Percentiles rank a stretch among this genome's conserved stretches.
phyloP scores from a whole-genome alignment of 1,284 basidiomycete genomes.

The Butyriboletus regius region DNA sequence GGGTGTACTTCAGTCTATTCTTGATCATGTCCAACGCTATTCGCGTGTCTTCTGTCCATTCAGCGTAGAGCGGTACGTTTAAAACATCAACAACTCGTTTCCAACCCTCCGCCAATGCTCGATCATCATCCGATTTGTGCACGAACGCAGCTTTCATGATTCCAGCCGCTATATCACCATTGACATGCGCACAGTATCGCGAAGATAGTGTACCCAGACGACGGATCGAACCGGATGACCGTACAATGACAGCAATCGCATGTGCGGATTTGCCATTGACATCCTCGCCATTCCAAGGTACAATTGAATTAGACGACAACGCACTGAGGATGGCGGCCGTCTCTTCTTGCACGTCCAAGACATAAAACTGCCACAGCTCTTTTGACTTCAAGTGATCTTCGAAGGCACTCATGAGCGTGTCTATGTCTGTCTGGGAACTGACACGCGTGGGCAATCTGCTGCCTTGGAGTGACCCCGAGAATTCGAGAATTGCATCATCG shows the following conservation, averaged over 20 bases:
- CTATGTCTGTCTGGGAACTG: constrained; percentile 60
- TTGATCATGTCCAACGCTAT: constrained; percentile 68
- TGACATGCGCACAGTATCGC: constrained; percentile 62
- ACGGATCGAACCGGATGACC: constrained; percentile 47
- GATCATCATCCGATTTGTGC: constrained; percentile 42
- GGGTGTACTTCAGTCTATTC: constrained; percentile 71
- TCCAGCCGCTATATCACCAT: constrained; percentile 56
- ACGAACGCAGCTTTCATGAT: constrained; percentile 66
- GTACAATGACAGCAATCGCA: constrained; percentile 62
- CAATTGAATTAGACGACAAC: constrained; percentile 39
- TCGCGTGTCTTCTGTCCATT: constrained; percentile 77
- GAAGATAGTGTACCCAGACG: constrained; percentile 56
- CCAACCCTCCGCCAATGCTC: constrained; percentile 65
- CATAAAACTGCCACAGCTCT: constrained; percentile 87
- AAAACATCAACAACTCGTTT: constrained; percentile 71
- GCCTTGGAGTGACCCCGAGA: constrained; percentile 60
- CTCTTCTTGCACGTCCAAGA: constrained; percentile 65
- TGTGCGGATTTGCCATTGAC: constrained; percentile 54
- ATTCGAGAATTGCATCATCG: constrained; percentile 74
- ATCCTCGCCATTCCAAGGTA: constrained; percentile 52
- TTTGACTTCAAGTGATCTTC: constrained; percentile 54
- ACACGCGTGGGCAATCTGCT: constrained; percentile 69
- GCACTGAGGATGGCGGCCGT: constrained; percentile 49
- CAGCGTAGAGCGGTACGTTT: constrained; percentile 79
- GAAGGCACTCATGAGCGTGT: constrained; percentile 59